These are phyloP conservation scores for Claviceps maximensis DNA, from an alignment of 2,329 filamentous ascomycete species.

Conservation along the genomic window DNA sequence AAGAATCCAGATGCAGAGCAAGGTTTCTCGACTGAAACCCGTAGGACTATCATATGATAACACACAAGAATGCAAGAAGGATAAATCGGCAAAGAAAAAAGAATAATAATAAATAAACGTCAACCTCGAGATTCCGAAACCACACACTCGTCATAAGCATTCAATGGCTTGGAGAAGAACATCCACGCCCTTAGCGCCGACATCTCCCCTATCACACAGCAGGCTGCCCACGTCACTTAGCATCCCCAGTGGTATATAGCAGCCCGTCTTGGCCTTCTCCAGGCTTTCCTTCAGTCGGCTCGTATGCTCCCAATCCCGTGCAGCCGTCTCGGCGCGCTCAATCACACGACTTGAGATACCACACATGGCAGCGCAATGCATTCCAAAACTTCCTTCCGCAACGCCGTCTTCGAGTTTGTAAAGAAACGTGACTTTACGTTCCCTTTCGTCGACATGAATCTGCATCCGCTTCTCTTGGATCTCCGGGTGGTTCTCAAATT, in stretches of 20 bases:
- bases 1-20: background rate
- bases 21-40: too few relatives aligned
- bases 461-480: constrained; percentile 81
- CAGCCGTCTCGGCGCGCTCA: constrained; percentile 74
- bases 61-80: too few relatives aligned
- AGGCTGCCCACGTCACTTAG: constrained; percentile 78
- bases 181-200: constrained; percentile 39
- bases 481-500: constrained; percentile 83
- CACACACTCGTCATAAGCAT: constrained; percentile 28
- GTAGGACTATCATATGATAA: too few relatives aligned
- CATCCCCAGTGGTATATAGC: constrained; percentile 72
- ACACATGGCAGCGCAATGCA: constrained; percentile 98
- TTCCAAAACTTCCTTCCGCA: constrained; percentile 92
- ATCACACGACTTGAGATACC: constrained; percentile 78
- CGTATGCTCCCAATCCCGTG: constrained; percentile 89
- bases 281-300: constrained; percentile 78
- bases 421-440: constrained; percentile 84
- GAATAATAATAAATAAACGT: too few relatives aligned
- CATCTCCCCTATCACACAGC: constrained; percentile 43
- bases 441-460: constrained; percentile 77
- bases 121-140: background rate
- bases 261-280: constrained; percentile 64
- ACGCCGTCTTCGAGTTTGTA: constrained; percentile 91
- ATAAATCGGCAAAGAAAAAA: background rate
- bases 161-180: constrained; percentile 49